Percentiles rank a stretch among this genome's conserved stretches.
These are phyloP conservation scores for Apiotrichum akiyoshidainum DNA, from an alignment of 1,284 basidiomycete genomes.

Conservation along the genomic window DNA sequence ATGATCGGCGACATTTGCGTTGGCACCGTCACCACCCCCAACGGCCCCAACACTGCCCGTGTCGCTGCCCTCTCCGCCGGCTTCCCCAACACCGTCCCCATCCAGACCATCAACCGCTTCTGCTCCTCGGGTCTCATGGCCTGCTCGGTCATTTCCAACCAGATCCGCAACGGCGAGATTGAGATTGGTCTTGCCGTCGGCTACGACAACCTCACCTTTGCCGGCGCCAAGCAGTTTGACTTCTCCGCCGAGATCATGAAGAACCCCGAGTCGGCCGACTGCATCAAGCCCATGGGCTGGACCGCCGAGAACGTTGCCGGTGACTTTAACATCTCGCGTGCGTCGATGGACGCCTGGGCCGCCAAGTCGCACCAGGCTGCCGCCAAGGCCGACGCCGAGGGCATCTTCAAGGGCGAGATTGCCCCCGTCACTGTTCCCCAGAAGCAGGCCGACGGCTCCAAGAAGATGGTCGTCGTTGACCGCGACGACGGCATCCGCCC, in stretches of 20 bases:
- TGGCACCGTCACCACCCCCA: conserved; percentile 16
- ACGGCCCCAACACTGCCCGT: conserved; percentile 17
- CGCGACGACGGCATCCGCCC: conserved; percentile 81
- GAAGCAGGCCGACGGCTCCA: conserved; percentile 28
- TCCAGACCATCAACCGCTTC: conserved; percentile 93
- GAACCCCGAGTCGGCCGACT: conserved; percentile 80
- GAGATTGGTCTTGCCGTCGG: conserved; percentile 91
- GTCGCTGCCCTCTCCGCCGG: conserved; percentile 16
- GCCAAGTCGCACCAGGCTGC: conserved; percentile 76
- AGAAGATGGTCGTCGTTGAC: conserved; percentile 70
- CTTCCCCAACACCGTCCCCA: conserved; percentile 52
- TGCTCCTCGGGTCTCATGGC: conserved; percentile 88
- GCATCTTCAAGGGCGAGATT: conserved; percentile 83
- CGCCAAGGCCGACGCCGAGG: conserved; percentile 72
- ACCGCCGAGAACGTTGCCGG: conserved; percentile 94
- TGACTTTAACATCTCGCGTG: conserved; percentile 65
- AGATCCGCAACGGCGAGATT: conserved; percentile 79
- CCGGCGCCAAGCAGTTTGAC: conserved; percentile 7
- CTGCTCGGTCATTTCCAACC: conserved; percentile 69
- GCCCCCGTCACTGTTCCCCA: conserved; percentile 71
- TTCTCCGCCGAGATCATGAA: conserved; percentile 70
- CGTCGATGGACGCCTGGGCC: conserved; percentile 76
- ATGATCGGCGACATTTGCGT: conserved; percentile 24
- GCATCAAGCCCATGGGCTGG: conserved; percentile 92
- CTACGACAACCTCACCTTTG: conserved; percentile 84